These are phyloP conservation scores for Lichtheimia hyalospora DNA, from an alignment of 371 early-diverging fungal genomes.

Conservation along the genomic window DNA sequence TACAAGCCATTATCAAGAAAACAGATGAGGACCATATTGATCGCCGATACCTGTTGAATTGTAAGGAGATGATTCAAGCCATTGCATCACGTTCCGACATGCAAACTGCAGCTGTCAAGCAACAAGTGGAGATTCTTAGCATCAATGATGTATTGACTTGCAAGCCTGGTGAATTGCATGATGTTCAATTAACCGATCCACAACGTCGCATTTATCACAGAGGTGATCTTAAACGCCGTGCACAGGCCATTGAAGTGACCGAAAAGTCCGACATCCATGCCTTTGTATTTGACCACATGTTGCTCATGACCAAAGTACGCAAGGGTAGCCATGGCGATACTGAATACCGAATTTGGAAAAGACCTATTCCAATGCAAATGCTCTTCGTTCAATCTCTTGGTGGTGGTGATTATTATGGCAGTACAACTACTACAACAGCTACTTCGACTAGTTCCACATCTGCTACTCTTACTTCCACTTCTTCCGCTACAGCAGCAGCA, in stretches of 20 bases:
- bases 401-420: constrained; percentile 16
- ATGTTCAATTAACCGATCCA: constrained; percentile 70
- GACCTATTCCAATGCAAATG: constrained; percentile 66
- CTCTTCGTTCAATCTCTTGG: constrained; percentile 36
- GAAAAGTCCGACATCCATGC: constrained; percentile 73
- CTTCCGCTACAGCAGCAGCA: no score
- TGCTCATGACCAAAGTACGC: constrained; percentile 77
- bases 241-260: constrained; percentile 62
- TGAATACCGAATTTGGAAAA: constrained; percentile 65
- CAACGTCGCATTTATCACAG: constrained; percentile 75
- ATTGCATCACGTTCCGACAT: constrained; percentile 43
- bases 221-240: constrained; percentile 74
- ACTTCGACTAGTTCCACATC: no score
- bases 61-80: constrained; percentile 55
- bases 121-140: constrained; percentile 32
- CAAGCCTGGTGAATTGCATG: constrained; percentile 55
- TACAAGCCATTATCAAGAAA: constrained; percentile 82
- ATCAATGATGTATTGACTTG: constrained; percentile 46
- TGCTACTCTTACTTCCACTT: no score
- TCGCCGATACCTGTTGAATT: constrained; percentile 71
- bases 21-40: constrained; percentile 87
- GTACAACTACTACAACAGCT: constrained; percentile 3
- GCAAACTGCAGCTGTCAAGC: constrained; percentile 23
- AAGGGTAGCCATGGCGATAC: constrained; percentile 49
- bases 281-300: constrained; percentile 87